Conservation (phyloP, 2,329 filamentous ascomycete species). For the Cladosporium sp. region DNA sequence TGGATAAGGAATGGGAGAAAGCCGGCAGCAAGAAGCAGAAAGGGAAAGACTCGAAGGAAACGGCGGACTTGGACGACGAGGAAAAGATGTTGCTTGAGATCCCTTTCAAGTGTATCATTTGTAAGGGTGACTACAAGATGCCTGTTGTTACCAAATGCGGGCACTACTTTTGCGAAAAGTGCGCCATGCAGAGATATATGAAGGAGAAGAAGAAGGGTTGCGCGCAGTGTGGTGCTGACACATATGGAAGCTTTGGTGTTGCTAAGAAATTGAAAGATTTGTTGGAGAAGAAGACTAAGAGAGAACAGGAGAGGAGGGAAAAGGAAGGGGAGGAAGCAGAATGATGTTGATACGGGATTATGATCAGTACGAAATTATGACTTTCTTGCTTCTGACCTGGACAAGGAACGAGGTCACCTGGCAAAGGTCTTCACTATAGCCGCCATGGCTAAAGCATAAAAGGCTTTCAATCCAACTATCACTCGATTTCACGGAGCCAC, state of each 20-base stretch:
- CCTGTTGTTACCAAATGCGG: slow-evolving; percentile 86
- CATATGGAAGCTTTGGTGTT: slow-evolving; percentile 82
- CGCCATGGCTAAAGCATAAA: too few species aligned
- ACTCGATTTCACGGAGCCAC: too few species aligned
- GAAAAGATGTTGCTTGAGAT: slow-evolving; percentile 74
- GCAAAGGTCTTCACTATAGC: too few species aligned
- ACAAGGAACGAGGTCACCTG: too few species aligned
- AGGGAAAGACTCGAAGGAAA: slow-evolving; percentile 42
- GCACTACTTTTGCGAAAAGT: slow-evolving; percentile 93
- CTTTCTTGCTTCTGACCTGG: too few species aligned
- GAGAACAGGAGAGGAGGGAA: slow-evolving; percentile 10
- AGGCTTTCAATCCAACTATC: too few species aligned
- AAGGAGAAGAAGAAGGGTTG: slow-evolving; percentile 75
- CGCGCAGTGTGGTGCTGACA: slow-evolving; percentile 78
- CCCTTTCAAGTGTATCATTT: slow-evolving; percentile 85
- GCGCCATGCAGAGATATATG: slow-evolving; percentile 79
- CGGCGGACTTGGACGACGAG: slow-evolving; percentile 56
- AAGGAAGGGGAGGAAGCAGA: slow-evolving; percentile 3
- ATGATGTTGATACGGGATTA: neutral
- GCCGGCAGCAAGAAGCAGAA: slow-evolving; percentile 70
- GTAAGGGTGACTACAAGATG: slow-evolving; percentile 68
- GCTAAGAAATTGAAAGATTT: slow-evolving; percentile 79
- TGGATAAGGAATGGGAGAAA: slow-evolving; percentile 91
- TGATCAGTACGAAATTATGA: neutral
- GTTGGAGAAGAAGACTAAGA: slow-evolving; percentile 61